Conservation (phyloP, 2,329 filamentous ascomycete genomes). For the Phyllosticta capitalensis region DNA sequence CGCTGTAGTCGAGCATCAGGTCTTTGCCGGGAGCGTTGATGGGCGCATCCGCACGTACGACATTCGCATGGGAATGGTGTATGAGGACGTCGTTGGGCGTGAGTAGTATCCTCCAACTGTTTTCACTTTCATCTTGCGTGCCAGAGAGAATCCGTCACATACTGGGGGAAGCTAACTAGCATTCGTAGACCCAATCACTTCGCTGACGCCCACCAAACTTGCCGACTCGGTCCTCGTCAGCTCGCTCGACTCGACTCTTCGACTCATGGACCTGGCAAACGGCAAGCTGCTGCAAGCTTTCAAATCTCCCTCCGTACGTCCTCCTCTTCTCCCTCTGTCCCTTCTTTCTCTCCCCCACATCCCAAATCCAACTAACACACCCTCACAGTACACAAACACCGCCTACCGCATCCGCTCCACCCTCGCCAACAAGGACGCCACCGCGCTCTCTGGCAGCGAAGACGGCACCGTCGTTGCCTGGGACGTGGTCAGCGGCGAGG, state of each 20-base stretch:
- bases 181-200: constrained; percentile 57
- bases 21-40: constrained; percentile 74
- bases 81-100: constrained; percentile 60
- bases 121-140: no score
- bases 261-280: constrained; percentile 69
- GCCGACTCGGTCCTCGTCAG: constrained; percentile 66
- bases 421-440: constrained; percentile 65
- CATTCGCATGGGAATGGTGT: constrained; percentile 61
- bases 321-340: background rate
- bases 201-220: constrained; percentile 59
- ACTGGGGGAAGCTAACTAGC: background rate
- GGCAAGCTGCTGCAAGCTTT: constrained; percentile 69
- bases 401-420: constrained; percentile 58
- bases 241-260: constrained; percentile 63
- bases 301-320: constrained; percentile 29
- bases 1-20: constrained; percentile 36
- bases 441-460: constrained; percentile 75
- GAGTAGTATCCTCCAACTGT: constrained; percentile 19
- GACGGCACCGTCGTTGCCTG: constrained; percentile 66
- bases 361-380: background rate
- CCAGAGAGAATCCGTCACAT: constrained; percentile 7
- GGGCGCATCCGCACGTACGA: constrained; percentile 76
- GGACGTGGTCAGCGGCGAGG: constrained; percentile 69
- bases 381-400: constrained; percentile 20
- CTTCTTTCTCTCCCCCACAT: background rate